Percentiles rank a stretch among this genome's conserved stretches.
phyloP scores from a whole-genome alignment of 2,329 filamentous ascomycete species.

The Monosporascus sp. region DNA sequence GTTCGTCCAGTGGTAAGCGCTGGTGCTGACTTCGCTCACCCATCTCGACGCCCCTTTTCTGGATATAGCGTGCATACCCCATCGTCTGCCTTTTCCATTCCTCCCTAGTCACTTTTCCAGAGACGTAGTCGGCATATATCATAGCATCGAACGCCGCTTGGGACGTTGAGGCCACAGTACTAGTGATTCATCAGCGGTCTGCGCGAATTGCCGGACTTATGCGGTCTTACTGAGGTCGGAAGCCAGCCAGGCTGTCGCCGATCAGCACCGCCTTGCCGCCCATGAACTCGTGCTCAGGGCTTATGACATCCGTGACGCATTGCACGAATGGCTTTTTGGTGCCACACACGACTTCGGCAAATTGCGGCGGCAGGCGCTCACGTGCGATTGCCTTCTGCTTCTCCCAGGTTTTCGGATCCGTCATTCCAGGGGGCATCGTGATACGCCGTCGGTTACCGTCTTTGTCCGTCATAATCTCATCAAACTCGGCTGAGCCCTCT shows the following conservation, averaged over 20 bases:
- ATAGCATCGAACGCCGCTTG: slow-evolving; percentile 33
- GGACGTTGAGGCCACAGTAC: slow-evolving; percentile 35
- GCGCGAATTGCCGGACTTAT: background rate
- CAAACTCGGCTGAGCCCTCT: slow-evolving; percentile 24
- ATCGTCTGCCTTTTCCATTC: slow-evolving; percentile 30
- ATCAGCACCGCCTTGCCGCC: slow-evolving; percentile 34
- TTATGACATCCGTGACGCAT: slow-evolving; percentile 33
- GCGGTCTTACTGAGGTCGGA: slow-evolving; percentile 30
- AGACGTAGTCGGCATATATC: slow-evolving; percentile 28
- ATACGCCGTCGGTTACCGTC: slow-evolving; percentile 26
- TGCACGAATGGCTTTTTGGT: slow-evolving; percentile 36
- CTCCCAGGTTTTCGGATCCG: slow-evolving; percentile 26
- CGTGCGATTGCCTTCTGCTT: slow-evolving; percentile 27
- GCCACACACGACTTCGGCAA: slow-evolving; percentile 34
- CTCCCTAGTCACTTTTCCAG: slow-evolving; percentile 22
- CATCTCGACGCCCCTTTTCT: slow-evolving; percentile 30
- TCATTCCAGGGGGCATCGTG: slow-evolving; percentile 32
- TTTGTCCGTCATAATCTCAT: slow-evolving; percentile 29
- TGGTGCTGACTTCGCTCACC: slow-evolving; percentile 28
- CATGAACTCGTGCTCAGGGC: slow-evolving; percentile 28
- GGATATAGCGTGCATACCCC: slow-evolving; percentile 28
- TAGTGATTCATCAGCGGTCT: background rate
- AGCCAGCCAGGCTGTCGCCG: slow-evolving; percentile 38
- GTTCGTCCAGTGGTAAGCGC: slow-evolving; percentile 24
- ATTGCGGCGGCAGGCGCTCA: slow-evolving; percentile 30